Evolutionary conservation across 2,329 filamentous ascomycete genomes (phyloP), one percentile per base, ranked within the genome.

Genomic region (Alternaria ethzedia): DNA sequence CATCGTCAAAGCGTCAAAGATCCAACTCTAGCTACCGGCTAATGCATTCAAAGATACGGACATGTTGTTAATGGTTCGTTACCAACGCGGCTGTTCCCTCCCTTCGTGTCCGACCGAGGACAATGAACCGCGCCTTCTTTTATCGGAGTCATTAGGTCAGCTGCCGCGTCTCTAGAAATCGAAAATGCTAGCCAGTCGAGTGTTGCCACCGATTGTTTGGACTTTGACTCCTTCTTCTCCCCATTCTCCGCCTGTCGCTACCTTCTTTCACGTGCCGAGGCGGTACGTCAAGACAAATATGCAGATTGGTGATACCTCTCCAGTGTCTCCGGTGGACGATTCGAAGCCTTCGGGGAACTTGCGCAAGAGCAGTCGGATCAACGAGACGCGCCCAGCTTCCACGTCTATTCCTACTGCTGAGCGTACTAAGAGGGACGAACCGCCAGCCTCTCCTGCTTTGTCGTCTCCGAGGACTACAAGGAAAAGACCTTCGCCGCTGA

Each of bases 151-250:
- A 71, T 72, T 75, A 77, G 71, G 66, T 62, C 65, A 70, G 63
- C 72, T 61, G 68, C 60, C 43, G 72, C 70, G 64, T 68, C 70
- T 63, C 66, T 61, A 52, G 63, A 50, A 64, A 20, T 63, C 64
- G 67, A 76, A 70, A 69, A 80, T 80, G 76, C 63, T 78, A 65
- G 70, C 75, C 64, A 74, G 71, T 74, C 74, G 74, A 68, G 64
- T 75, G 46, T 67, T 79, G 63, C 76, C 74, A 60, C 75, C 75
- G 56, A 73, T 78, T 69, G 50, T 71, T 67, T 68, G 64, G 65
- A 61, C 68, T 61, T 64, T 60, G 41, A 46, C 67, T 36, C 59
- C 68, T 59, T 64, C 66, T 57, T 66, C 66, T 43, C 66, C 66
- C 43, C 65, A 65, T 30, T 54, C 67, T 65, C 71, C 15, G 36